Conservation (phyloP, 139 green algal genomes). For the Limnomonas spitsbergensis region DNA sequence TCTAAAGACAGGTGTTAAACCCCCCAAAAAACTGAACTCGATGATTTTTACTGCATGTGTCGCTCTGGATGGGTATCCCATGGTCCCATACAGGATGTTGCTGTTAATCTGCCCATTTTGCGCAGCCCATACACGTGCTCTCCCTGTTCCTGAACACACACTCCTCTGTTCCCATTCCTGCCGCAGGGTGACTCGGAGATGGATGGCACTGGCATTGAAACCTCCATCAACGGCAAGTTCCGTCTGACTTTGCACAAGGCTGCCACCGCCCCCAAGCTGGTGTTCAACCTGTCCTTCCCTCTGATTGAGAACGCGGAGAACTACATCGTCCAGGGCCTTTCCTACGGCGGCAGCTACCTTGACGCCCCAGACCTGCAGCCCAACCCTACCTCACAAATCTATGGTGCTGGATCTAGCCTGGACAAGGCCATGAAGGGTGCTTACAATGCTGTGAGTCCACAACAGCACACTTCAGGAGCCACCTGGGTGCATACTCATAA, state of each 20-base stretch:
- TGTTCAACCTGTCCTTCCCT: constrained; percentile 47
- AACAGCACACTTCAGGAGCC: no score
- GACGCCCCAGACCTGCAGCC: constrained; percentile 35
- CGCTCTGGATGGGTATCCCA: no score
- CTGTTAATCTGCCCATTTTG: background rate
- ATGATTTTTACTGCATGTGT: background rate
- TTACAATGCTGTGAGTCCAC: background rate
- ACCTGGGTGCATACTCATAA: no score
- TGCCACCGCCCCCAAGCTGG: background rate
- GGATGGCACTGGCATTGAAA: constrained; percentile 68
- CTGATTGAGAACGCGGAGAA: constrained; percentile 55
- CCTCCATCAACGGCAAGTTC: constrained; percentile 58
- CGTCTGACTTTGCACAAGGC: constrained; percentile 66
- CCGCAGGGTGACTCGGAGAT: constrained; percentile 55
- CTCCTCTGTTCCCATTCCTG: constrained; percentile 37
- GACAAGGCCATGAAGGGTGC: background rate
- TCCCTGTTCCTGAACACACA: background rate
- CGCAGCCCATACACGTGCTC: background rate
- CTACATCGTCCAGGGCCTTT: constrained; percentile 64
- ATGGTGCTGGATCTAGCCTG: constrained; percentile 1
- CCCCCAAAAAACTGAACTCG: background rate
- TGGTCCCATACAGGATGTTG: no score
- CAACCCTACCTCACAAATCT: constrained; percentile 20
- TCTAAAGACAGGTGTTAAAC: background rate
- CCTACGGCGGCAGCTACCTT: constrained; percentile 56